A percentile compares a stretch with the other conserved stretches of the same genome.
These are phyloP conservation scores for Logfia minima DNA, from an alignment of 129 eudicot genomes.

Conservation along the genomic window DNA sequence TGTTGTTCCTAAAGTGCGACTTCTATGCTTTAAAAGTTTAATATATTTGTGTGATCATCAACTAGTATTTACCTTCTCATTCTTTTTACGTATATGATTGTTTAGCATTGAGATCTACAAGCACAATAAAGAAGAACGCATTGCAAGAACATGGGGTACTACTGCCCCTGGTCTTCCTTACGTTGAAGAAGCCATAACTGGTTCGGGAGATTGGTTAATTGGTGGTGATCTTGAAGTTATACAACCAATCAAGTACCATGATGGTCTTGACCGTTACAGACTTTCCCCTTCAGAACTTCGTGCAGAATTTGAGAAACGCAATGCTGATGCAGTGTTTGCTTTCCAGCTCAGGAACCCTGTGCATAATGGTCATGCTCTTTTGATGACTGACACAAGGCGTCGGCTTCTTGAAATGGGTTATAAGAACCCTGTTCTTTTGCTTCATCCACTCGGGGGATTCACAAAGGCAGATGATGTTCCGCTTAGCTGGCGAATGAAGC, in stretches of 20 bases:
- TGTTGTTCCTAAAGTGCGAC: neutral
- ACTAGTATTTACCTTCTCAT: neutral
- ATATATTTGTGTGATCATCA: neutral
- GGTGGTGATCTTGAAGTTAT: conserved; percentile 97
- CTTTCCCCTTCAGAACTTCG: conserved; percentile 89
- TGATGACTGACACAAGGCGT: conserved; percentile 94
- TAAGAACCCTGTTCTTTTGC: conserved; percentile 86
- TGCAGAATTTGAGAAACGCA: conserved; percentile 70
- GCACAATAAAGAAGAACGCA: conserved; percentile 95
- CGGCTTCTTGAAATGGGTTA: conserved; percentile 98
- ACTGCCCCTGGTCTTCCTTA: conserved; percentile 95
- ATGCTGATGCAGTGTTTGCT: conserved; percentile 96
- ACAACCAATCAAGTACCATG: conserved; percentile 74
- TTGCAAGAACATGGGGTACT: conserved; percentile 99
- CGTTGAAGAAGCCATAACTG: conserved; percentile 70
- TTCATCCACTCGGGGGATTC: conserved; percentile 92
- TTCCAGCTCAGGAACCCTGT: conserved; percentile 95
- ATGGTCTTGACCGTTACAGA: conserved; percentile 82
- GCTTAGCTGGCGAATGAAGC: conserved; percentile 95
- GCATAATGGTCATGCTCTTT: conserved; percentile 91
- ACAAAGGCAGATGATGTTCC: conserved; percentile 96
- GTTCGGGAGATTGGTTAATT: conserved; percentile 88
- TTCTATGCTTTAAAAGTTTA: too few species aligned
- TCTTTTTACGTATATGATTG: conserved; percentile 13
- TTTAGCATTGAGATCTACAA: conserved; percentile 92